A percentile compares a stretch with the other conserved stretches of the same genome.
phyloP scores from a whole-genome alignment of 1,284 basidiomycete genomes.

The Rhodotorula mucilaginosa region DNA sequence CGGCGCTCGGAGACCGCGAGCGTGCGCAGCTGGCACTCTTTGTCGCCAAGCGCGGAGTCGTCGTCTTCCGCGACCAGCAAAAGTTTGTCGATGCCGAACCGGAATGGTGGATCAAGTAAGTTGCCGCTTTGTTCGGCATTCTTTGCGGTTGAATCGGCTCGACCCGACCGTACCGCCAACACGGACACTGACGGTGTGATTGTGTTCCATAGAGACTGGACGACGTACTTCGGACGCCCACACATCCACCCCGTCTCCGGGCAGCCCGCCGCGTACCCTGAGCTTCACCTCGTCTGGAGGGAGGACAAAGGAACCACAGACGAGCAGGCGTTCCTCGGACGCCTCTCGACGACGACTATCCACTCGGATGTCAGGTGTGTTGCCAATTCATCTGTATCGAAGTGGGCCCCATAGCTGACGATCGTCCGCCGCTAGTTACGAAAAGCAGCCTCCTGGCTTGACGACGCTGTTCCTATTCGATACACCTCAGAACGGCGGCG shows the following conservation, averaged over 20 bases:
- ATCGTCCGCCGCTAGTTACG: slow-evolving; percentile 25
- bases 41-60: slow-evolving; percentile 72
- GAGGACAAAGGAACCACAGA: slow-evolving; percentile 17
- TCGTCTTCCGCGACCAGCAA: slow-evolving; percentile 59
- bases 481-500: slow-evolving; percentile 30
- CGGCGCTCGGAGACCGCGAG: slow-evolving; percentile 59
- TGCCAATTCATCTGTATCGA: background rate
- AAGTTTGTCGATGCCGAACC: slow-evolving; percentile 68
- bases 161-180: too few species aligned
- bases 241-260: slow-evolving; percentile 78
- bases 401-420: too few species aligned
- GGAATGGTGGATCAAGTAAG: slow-evolving; percentile 60
- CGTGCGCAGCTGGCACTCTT: slow-evolving; percentile 76
- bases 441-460: slow-evolving; percentile 45
- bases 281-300: slow-evolving; percentile 70
- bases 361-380: slow-evolving; percentile 6
- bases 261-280: slow-evolving; percentile 65
- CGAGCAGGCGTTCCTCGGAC: slow-evolving; percentile 16
- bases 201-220: slow-evolving; percentile 55
- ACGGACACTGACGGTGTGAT: background rate
- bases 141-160: slow-evolving; percentile 48
- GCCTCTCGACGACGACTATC: background rate
- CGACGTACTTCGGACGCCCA: slow-evolving; percentile 55
- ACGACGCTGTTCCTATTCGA: slow-evolving; percentile 46
- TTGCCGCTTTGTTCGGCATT: too few species aligned